Base-by-base conservation (phyloP, 176 grass and related monocot species). In the Lolium rigidum region DNA sequence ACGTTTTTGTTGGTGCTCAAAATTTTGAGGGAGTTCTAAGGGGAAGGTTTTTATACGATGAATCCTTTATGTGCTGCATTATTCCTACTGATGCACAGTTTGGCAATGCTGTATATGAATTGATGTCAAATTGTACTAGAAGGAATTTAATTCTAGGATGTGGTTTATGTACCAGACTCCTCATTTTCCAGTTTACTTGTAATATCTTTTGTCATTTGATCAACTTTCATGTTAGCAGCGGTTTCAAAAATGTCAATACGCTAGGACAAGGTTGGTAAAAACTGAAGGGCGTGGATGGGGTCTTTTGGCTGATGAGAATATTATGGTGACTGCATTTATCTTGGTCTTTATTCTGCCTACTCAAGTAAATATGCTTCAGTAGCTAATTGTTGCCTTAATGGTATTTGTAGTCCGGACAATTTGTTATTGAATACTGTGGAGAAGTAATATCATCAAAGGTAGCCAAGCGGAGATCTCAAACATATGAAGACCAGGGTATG, bases 381-480 rank as follows among this genome's bases (percentile, higher is more conserved):
- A 64, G 80, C 41, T 68, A 48, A 51, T 52, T 63, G 0, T 76
- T 64, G 6, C 2, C 14, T 62, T 47, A 41, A 76, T 79, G n/a
- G 77, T 54, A 20, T 63, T 58, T 89, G 83, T 82, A 98, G 97
- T 92, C 90, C 80, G 97, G 97, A 57, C 90, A 95, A 78, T 98
- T 98, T 92, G 86, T 98, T 89, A 94, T 95, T 9, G 94, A 98
- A 89, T 95, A 98, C 61, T 95, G 97, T 88, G 97, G 97, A 51
- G 97, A 98, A 90, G 91, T 98, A 76, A 98, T 98, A 95, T 98
- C 97, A 80, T 94, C 88, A 88, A 95, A 95, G 86, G 93, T 94
- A 91, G 92, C 97, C 16, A 95, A 91, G 80, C 61, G 54, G 61
- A 84, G 97, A 74, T 94, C 97, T 91, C 92, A 94, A 82, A 67